These are phyloP conservation scores for Cyclotella choctawhatcheeana DNA, from an alignment of 108 stramenopile genomes.

Conservation along the genomic window DNA sequence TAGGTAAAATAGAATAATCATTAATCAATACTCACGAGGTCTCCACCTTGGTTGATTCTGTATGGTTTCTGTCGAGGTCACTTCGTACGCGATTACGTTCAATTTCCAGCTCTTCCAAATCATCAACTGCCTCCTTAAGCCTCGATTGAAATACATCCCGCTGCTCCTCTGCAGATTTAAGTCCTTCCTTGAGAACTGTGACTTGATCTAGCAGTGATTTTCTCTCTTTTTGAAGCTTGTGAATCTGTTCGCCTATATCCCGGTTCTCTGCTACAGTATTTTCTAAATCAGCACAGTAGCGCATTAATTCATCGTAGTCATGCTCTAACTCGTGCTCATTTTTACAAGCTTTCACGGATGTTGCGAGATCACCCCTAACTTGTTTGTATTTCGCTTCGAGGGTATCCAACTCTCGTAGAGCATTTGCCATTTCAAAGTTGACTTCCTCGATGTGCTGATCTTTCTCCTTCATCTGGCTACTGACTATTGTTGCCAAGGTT, in stretches of 20 bases:
- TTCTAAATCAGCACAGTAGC: slow-evolving; percentile 24
- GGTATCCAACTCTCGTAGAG: slow-evolving; percentile 22
- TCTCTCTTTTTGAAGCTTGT: slow-evolving; percentile 11
- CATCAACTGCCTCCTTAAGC: slow-evolving; percentile 48
- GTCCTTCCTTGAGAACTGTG: background rate
- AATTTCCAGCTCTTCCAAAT: slow-evolving; percentile 44
- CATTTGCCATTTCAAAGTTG: slow-evolving; percentile 28
- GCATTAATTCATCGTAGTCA: slow-evolving; percentile 40
- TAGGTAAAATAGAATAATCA: background rate
- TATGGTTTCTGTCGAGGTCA: slow-evolving; percentile 17
- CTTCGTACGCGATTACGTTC: slow-evolving; percentile 33
- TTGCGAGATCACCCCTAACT: slow-evolving; percentile 28
- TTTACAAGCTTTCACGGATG: slow-evolving; percentile 7
- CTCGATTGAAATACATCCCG: slow-evolving; percentile 39
- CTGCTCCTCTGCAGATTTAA: slow-evolving; percentile 24
- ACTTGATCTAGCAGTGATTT: background rate
- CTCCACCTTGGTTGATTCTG: slow-evolving; percentile 17
- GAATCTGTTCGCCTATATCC: background rate
- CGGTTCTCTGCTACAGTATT: slow-evolving; percentile 4
- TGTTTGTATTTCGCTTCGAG: slow-evolving; percentile 36
- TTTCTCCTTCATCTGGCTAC: slow-evolving; percentile 16
- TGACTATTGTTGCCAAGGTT: slow-evolving; percentile 10
- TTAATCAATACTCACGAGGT: slow-evolving; percentile 15
- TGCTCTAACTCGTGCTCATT: slow-evolving; percentile 17
- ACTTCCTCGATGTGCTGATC: slow-evolving; percentile 22